Evolutionary conservation across 139 green algal genomes (phyloP), one percentile per base, ranked within the genome.

Genomic region (Asterochloris erici): DNA sequence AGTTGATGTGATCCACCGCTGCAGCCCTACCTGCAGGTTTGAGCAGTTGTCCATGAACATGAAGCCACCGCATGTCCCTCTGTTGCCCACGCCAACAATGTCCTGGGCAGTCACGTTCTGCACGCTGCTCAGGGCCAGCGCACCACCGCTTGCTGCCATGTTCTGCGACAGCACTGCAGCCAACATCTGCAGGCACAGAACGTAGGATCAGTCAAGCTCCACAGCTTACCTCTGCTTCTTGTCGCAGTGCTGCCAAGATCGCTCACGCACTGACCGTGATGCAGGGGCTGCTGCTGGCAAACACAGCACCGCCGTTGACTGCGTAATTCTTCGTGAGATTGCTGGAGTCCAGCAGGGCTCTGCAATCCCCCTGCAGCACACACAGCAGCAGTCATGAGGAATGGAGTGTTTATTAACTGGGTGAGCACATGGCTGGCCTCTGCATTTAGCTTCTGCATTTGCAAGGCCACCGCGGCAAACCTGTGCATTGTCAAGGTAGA

Each of bases 261-360:
- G 70, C 47, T 68, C 63, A 47, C 11, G n/a, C 38, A 28, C 74
- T 19, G 6, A 80, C 76, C 76, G 47, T 70, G 60, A 80, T 60
- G 23, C 76, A 80, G n/a, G 76, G 76, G 11, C 14, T 69, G 0
- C n/a, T 60, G 54, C 38, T n/a, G 0, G 21, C 76, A 80, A 80
- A 80, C 60, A 69, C 68, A 17, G 76, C 76, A 26, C 60, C 76
- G 68, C 76, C 76, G 69, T 80, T 80, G 60, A 80, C 60, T 23
- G 76, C 76, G 29, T 12, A 15, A 21, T 80, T 80, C 11, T n/a
- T 14, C 14, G 29, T 23, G 21, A 80, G 60, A 6, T 26, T 19
- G 23, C 47, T 68, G 14, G 12, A 24, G 1, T 80, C 76, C 60
- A 80, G 61, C 60, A 80, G 21, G 10, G 60, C 61, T 69, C 76